These are phyloP conservation scores for Alternaria gansuensis DNA, from an alignment of 2,329 filamentous ascomycete genomes.

Conservation along the genomic window DNA sequence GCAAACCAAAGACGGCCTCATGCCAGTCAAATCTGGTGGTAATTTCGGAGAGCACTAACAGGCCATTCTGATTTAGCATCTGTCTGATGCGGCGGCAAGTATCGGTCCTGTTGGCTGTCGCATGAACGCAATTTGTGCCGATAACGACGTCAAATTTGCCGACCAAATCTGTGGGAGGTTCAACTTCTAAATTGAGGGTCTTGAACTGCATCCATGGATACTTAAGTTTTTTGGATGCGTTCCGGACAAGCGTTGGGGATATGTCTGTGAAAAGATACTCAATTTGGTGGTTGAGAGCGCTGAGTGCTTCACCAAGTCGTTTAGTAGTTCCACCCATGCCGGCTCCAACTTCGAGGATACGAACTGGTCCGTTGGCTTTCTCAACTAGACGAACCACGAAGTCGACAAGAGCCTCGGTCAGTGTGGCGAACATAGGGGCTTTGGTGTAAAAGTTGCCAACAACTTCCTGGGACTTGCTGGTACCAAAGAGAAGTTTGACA, in stretches of 20 bases:
- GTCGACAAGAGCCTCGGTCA: slow-evolving; percentile 26
- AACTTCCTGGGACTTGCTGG: slow-evolving; percentile 15
- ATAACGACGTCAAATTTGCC: slow-evolving; percentile 25
- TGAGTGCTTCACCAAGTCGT: slow-evolving; percentile 21
- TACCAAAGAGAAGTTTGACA: slow-evolving; percentile 28
- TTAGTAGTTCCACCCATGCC: slow-evolving; percentile 53
- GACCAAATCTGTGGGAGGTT: slow-evolving; percentile 5
- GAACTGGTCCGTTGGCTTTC: slow-evolving; percentile 21
- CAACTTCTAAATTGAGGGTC: slow-evolving; percentile 40
- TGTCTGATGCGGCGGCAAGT: slow-evolving; percentile 18
- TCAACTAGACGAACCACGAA: slow-evolving; percentile 16
- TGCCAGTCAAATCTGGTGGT: slow-evolving; percentile 28
- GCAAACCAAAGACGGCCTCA: slow-evolving; percentile 32
- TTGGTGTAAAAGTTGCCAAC: slow-evolving; percentile 29
- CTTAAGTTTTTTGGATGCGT: slow-evolving; percentile 41
- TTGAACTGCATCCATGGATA: slow-evolving; percentile 47
- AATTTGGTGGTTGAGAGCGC: slow-evolving; percentile 22
- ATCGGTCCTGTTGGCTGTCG: slow-evolving; percentile 22
- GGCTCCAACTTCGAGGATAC: slow-evolving; percentile 53
- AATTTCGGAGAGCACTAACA: slow-evolving; percentile 28
- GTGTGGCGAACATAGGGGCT: slow-evolving; percentile 30
- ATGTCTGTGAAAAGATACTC: slow-evolving; percentile 56
- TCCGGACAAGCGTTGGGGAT: slow-evolving; percentile 50
- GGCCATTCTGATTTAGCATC: slow-evolving; percentile 22
- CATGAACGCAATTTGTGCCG: slow-evolving; percentile 37